A percentile compares a stretch with the other conserved stretches of the same genome.
These are phyloP conservation scores for Eucalyptus paniculata DNA, from an alignment of 345 rosid genomes.

Conservation along the genomic window DNA sequence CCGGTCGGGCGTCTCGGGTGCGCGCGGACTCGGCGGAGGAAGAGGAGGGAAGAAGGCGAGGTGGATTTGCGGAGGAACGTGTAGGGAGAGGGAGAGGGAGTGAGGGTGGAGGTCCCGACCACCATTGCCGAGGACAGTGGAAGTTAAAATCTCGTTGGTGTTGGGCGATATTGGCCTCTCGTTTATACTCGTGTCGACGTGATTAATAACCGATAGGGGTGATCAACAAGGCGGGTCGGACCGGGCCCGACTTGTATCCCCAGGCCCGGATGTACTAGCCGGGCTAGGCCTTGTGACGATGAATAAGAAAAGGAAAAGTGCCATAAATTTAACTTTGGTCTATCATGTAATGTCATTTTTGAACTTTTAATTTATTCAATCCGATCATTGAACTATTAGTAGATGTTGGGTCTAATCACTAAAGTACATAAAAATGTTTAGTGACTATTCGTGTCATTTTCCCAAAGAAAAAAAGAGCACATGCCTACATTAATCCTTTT, in stretches of 20 bases:
- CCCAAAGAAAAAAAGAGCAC: too few species aligned
- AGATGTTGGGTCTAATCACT: not conserved
- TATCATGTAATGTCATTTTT: not conserved
- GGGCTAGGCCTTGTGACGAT: not conserved
- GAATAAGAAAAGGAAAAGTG: not conserved
- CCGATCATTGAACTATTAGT: not conserved
- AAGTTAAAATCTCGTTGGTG: not conserved
- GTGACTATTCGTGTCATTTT: not conserved
- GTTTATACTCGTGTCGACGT: not conserved
- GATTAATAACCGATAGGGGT: not conserved
- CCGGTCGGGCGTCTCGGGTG: not conserved
- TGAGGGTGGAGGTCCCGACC: not conserved
- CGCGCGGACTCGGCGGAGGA: constrained; percentile 8
- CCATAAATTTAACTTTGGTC: not conserved
- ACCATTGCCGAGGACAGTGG: not conserved
- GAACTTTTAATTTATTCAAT: not conserved
- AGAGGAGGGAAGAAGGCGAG: constrained; percentile 45
- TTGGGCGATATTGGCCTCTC: not conserved
- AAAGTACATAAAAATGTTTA: not conserved
- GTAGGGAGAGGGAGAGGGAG: not conserved
- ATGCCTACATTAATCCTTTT: not conserved
- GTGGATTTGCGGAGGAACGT: constrained; percentile 18
- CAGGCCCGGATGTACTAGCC: not conserved
- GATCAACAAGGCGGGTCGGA: not conserved
- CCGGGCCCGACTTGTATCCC: not conserved